phyloP scores from a whole-genome alignment of 345 rosid species.

The Psidium guajava region DNA sequence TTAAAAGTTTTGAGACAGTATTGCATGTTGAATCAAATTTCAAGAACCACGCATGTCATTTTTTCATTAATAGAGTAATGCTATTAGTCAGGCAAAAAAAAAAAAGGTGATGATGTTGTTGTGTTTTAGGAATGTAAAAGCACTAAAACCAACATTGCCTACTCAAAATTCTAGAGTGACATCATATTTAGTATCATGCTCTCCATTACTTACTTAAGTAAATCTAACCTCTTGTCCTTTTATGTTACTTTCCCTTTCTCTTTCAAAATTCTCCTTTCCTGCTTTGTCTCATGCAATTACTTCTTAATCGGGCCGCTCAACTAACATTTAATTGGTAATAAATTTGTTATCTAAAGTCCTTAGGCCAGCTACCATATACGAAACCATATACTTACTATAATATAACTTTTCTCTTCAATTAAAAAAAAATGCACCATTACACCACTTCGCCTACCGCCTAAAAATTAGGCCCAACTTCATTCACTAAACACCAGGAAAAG shows the following conservation, averaged over 20 bases:
- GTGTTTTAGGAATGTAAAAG: neutral
- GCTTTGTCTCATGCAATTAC: neutral
- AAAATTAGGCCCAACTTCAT: too few relatives aligned
- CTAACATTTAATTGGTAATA: neutral
- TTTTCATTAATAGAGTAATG: too few relatives aligned
- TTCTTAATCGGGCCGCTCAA: neutral
- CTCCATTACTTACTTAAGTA: neutral
- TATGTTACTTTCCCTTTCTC: neutral
- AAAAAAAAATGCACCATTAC: too few relatives aligned
- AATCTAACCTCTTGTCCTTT: neutral
- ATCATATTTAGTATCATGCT: neutral
- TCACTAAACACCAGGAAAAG: too few relatives aligned
- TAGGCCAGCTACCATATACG: neutral
- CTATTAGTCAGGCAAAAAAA: too few relatives aligned
- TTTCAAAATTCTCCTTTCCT: neutral
- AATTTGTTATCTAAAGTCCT: neutral
- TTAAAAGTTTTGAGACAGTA: fast-evolving
- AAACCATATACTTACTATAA: too few relatives aligned
- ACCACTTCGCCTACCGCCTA: too few relatives aligned
- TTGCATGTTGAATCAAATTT: fast-evolving
- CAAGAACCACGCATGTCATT: too few relatives aligned
- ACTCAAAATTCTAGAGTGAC: neutral
- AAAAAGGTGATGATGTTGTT: neutral
- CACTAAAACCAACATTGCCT: neutral
- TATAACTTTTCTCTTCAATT: too few relatives aligned